These are phyloP conservation scores for Dentiscutata heterogama DNA, from an alignment of 371 early-diverging fungal species.

Conservation along the genomic window DNA sequence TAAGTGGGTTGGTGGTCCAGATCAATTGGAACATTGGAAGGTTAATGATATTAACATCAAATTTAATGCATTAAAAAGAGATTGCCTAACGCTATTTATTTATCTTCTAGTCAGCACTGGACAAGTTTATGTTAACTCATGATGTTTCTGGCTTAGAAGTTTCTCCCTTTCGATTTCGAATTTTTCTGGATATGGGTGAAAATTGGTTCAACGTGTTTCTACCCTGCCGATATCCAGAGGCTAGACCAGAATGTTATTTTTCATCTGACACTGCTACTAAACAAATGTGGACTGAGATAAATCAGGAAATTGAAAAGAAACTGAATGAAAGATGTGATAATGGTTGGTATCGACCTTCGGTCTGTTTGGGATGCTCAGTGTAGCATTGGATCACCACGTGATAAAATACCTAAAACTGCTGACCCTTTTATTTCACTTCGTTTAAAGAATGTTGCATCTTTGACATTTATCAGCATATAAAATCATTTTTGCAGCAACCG, in stretches of 20 bases:
- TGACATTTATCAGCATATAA: slow-evolving; percentile 28
- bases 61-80: background rate
- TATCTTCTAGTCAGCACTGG: background rate
- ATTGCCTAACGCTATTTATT: background rate
- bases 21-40: slow-evolving; percentile 18
- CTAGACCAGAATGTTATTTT: slow-evolving; percentile 2
- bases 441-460: slow-evolving; percentile 22
- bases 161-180: slow-evolving; percentile 3
- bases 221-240: background rate
- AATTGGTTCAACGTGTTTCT: slow-evolving; percentile 23
- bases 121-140: background rate
- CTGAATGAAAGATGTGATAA: background rate
- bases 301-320: slow-evolving; percentile 1
- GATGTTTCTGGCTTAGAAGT: background rate
- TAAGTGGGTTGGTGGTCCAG: slow-evolving; percentile 1
- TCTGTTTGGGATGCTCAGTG: background rate
- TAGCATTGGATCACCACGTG: background rate
- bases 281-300: background rate
- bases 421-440: background rate
- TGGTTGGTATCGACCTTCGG: background rate
- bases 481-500: slow-evolving; percentile 9
- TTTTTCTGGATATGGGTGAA: background rate
- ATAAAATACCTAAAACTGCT: background rate
- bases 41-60: background rate
- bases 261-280: background rate